Evolutionary conservation across 371 early-diverging fungal species (phyloP).

Genomic region (Cokeromyces recurvatus): DNA sequence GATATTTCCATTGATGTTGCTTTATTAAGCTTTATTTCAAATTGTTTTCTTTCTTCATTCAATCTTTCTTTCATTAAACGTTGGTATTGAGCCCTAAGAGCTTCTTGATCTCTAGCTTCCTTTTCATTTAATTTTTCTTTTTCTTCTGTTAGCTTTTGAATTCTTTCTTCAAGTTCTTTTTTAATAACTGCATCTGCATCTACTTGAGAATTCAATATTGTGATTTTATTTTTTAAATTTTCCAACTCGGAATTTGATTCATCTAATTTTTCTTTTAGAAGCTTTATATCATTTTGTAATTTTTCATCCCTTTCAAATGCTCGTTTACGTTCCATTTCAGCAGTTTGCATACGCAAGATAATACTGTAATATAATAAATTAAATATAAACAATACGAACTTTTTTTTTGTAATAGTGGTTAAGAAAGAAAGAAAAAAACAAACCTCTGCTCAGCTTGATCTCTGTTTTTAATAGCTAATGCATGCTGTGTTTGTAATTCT

Average conservation of each 20-base stretch:
- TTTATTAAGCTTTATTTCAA: conserved; percentile 24
- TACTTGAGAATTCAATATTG: conserved; percentile 15
- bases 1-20: conserved; percentile 8
- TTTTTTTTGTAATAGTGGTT: background rate
- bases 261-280: conserved; percentile 13
- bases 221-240: conserved; percentile 19
- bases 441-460: conserved; percentile 62
- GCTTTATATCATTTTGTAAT: conserved; percentile 1
- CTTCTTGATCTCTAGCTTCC: conserved; percentile 33
- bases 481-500: conserved; percentile 61
- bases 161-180: conserved; percentile 23
- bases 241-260: conserved; percentile 24
- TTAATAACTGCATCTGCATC: conserved; percentile 20
- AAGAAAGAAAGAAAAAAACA: background rate
- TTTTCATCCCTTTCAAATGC: conserved; percentile 17
- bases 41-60: conserved; percentile 34
- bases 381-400: background rate
- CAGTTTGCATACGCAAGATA: conserved; percentile 41
- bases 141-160: conserved; percentile 21
- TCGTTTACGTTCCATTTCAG: conserved; percentile 36
- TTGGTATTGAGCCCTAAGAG: conserved; percentile 38
- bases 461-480: conserved; percentile 52
- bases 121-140: conserved; percentile 28
- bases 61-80: conserved; percentile 37
- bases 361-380: conserved; percentile 22